Percentiles rank a stretch among this genome's conserved stretches.
phyloP scores from a whole-genome alignment of 768 basidiomycete species.

The Plicaturopsis crispa region DNA sequence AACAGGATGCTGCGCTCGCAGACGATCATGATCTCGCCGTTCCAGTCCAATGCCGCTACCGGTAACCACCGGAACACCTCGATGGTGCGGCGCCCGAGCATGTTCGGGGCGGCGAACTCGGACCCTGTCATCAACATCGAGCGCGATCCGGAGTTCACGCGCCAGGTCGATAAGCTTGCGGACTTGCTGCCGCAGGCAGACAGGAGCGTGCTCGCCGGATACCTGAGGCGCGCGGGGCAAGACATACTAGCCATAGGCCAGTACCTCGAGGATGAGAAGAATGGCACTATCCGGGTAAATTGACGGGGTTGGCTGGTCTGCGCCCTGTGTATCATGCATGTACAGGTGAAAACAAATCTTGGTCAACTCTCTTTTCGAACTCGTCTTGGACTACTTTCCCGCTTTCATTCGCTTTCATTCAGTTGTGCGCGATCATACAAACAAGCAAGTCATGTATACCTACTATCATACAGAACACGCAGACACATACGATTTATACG shows the following conservation, averaged over 20 bases:
- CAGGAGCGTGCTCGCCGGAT: conserved; percentile 56
- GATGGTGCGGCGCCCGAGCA: conserved; percentile 19
- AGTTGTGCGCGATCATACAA: no score
- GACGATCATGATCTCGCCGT: conserved; percentile 45
- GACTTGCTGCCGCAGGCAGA: conserved; percentile 71
- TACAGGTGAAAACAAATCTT: no score
- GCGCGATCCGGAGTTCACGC: conserved; percentile 44
- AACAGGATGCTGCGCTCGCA: conserved; percentile 59
- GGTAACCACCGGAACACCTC: conserved; percentile 20
- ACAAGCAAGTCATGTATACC: no score
- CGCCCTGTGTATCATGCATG: conserved; percentile 8
- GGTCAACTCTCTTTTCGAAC: conserved; percentile 7
- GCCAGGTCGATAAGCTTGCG: conserved; percentile 64
- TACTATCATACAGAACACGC: no score
- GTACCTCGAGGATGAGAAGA: conserved; percentile 80
- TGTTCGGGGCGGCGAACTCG: conserved; percentile 11
- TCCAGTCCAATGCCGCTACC: conserved; percentile 20
- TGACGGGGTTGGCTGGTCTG: conserved; percentile 19
- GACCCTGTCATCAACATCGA: conserved; percentile 3
- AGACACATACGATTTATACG: no score
- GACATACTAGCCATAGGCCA: conserved; percentile 84
- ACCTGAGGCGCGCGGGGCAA: conserved; percentile 66
- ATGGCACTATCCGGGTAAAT: conserved; percentile 44
- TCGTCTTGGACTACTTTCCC: conserved; percentile 8
- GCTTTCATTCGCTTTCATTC: conserved; percentile 4